Percentiles rank a stretch among this genome's conserved stretches.
Evolutionary conservation across 2,329 filamentous ascomycete genomes (phyloP).

Genomic region (Cyclaneusma minus): DNA sequence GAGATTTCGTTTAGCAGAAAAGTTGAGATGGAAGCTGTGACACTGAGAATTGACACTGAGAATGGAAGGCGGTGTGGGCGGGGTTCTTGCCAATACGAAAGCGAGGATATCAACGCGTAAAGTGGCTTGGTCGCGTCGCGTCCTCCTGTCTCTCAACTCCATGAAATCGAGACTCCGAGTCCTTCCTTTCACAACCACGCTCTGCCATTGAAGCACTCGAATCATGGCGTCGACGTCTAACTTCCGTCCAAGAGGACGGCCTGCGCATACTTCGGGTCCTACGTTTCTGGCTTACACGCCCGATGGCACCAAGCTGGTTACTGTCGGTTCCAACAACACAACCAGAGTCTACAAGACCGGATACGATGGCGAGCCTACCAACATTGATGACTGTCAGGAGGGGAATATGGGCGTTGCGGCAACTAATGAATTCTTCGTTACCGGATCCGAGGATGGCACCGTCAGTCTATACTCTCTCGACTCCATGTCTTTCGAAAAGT

Average conservation of each 20-base stretch:
- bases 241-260: slow-evolving; percentile 41
- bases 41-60: not conserved
- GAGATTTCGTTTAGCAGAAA: slow-evolving; percentile 3
- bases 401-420: slow-evolving; percentile 69
- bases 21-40: not conserved
- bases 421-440: slow-evolving; percentile 68
- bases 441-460: slow-evolving; percentile 88
- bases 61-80: slow-evolving; percentile 1
- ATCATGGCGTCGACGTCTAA: slow-evolving; percentile 19
- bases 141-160: slow-evolving; percentile 4
- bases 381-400: slow-evolving; percentile 82
- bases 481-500: slow-evolving; percentile 59
- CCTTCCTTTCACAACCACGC: slow-evolving; percentile 5
- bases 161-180: no score
- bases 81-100: not conserved
- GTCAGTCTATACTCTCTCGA: slow-evolving; percentile 83
- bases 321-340: slow-evolving; percentile 84
- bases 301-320: slow-evolving; percentile 73
- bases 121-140: slow-evolving; percentile 7
- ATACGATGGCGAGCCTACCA: slow-evolving; percentile 80
- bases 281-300: slow-evolving; percentile 85
- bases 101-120: not conserved
- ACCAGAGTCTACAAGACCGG: slow-evolving; percentile 86
- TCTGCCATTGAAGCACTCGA: slow-evolving; percentile 5
- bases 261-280: slow-evolving; percentile 69